Evolutionary conservation across 2,329 filamentous ascomycete genomes (phyloP).

Genomic region (Colletotrichum abscissum): DNA sequence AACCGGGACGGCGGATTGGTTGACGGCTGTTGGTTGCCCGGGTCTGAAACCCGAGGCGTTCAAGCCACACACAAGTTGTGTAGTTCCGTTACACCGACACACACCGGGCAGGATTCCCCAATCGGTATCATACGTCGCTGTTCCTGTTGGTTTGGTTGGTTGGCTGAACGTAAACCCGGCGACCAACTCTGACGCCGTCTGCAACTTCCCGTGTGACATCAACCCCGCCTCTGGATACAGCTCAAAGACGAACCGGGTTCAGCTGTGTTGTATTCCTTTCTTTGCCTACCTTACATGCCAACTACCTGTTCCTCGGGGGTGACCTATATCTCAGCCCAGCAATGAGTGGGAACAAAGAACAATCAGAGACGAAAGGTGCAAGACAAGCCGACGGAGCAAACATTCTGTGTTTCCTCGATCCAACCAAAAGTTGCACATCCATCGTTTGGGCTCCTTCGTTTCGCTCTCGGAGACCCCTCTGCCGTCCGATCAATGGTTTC

Average conservation of each 20-base stretch:
- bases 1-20: not conserved
- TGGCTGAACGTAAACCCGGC: not conserved
- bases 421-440: not conserved
- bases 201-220: not conserved
- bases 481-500: conserved; percentile 15
- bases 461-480: conserved; percentile 6
- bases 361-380: not conserved
- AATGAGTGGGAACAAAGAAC: not conserved
- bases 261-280: not conserved
- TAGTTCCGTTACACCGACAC: not conserved
- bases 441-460: not conserved
- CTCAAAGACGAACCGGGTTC: conserved; percentile 1
- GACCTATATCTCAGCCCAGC: not conserved
- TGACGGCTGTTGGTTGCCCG: not conserved
- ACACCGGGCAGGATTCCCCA: too few species aligned
- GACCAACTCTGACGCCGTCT: not conserved
- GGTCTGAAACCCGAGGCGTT: conserved; percentile 23
- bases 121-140: not conserved
- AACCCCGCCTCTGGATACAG: not conserved
- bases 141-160: conserved; percentile 14
- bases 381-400: not conserved
- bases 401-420: not conserved
- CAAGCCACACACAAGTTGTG: conserved; percentile 10
- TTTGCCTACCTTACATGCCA: not conserved
- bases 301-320: not conserved